Evolutionary conservation across 176 grass and related monocot species (phyloP).

Genomic region (Hyparrhenia diplandra): DNA sequence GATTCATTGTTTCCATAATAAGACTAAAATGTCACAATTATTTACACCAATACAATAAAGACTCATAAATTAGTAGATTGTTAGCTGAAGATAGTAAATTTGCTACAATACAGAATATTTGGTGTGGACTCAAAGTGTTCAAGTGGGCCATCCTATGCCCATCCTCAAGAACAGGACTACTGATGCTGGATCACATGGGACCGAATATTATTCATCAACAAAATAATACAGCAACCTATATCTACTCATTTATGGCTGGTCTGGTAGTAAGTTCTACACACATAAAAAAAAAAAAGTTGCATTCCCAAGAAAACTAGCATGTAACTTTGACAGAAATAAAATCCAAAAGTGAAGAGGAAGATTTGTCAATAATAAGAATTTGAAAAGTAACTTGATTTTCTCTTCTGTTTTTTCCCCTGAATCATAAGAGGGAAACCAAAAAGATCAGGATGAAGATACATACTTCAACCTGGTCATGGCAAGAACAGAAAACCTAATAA

Average conservation of each 20-base stretch:
- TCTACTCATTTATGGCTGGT: conserved; percentile 3
- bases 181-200: conserved; percentile 4
- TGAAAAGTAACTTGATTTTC: conserved; percentile 4
- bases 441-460: neutral
- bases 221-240: neutral
- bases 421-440: neutral
- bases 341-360: neutral
- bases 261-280: neutral
- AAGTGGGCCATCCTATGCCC: conserved; percentile 2
- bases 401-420: neutral
- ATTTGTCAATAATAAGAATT: neutral
- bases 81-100: neutral
- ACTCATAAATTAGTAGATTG: neutral
- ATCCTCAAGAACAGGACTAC: conserved; percentile 5
- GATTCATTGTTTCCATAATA: neutral
- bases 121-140: neutral
- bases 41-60: neutral
- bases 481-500: neutral
- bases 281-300: neutral
- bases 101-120: neutral
- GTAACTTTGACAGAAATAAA: neutral
- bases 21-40: neutral
- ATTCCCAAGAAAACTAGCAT: conserved; percentile 15
- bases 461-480: neutral
- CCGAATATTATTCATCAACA: neutral